These are phyloP conservation scores for Pythium brachiatum DNA, from an alignment of 352 stramenopile species.

Conservation along the genomic window DNA sequence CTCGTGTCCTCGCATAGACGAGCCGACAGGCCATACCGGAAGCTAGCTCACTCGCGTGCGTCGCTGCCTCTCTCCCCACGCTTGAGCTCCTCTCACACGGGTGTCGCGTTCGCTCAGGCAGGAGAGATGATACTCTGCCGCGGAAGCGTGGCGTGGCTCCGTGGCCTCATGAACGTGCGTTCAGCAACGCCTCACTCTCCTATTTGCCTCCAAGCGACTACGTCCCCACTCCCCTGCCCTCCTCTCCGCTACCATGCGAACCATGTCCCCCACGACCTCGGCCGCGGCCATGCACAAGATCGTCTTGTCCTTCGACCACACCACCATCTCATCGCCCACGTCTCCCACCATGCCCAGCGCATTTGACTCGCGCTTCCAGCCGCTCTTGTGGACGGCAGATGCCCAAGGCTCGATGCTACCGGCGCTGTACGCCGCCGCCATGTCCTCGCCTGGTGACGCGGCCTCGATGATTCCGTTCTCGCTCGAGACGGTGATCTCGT, in stretches of 20 bases:
- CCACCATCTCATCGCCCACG: conserved; percentile 2
- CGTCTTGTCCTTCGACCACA: neutral
- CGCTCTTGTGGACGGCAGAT: neutral
- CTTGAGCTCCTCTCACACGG: too few relatives aligned
- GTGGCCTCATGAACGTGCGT: too few relatives aligned
- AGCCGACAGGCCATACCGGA: neutral
- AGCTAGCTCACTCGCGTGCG: neutral
- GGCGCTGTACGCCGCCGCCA: neutral
- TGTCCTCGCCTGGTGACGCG: neutral
- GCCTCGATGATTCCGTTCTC: neutral
- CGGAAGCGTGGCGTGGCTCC: too few relatives aligned
- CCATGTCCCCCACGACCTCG: neutral
- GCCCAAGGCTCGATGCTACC: neutral
- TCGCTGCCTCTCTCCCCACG: neutral
- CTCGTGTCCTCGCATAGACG: neutral
- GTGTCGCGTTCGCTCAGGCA: neutral
- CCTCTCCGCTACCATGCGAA: neutral
- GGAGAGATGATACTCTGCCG: too few relatives aligned
- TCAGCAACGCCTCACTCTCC: neutral
- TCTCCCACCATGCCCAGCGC: conserved; percentile 1
- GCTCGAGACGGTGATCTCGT: conserved; percentile 4
- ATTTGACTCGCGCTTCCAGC: neutral
- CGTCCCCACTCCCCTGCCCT: neutral
- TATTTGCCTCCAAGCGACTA: conserved; percentile 6
- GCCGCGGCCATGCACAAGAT: conserved; percentile 5